Percentiles rank a stretch among this genome's conserved stretches.
Conservation (phyloP, 805 yeast species). For the Wickerhamiella domercqiae region DNA sequence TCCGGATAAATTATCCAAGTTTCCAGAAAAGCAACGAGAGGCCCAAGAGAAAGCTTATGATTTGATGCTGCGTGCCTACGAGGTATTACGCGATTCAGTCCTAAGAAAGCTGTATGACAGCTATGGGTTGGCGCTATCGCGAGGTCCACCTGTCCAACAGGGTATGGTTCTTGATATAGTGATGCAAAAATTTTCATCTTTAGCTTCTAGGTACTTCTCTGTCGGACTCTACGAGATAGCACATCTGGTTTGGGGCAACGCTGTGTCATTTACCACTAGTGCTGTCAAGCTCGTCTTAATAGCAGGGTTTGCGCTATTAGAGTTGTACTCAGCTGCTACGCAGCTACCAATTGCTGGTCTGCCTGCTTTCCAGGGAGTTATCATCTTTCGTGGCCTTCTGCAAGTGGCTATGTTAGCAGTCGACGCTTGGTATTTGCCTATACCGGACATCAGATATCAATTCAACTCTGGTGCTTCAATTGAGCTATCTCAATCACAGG, state of each 20-base stretch:
- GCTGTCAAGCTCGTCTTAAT: not conserved
- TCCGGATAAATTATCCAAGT: conserved; percentile 23
- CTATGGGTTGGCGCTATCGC: conserved; percentile 34
- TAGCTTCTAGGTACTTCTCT: not conserved
- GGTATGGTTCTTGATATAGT: too few relatives aligned
- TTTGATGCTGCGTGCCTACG: conserved; percentile 34
- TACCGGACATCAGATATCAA: not conserved
- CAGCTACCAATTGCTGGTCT: not conserved
- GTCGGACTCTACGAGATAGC: not conserved
- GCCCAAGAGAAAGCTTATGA: not conserved
- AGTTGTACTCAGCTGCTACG: not conserved
- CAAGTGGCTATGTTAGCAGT: not conserved
- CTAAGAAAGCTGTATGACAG: conserved; percentile 72
- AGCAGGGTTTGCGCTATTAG: not conserved
- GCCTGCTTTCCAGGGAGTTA: not conserved
- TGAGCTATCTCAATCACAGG: conserved; percentile 3
- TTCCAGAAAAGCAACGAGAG: not conserved
- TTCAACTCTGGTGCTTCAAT: not conserved
- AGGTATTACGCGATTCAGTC: conserved; percentile 55
- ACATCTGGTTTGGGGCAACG: not conserved
- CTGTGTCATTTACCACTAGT: too few relatives aligned
- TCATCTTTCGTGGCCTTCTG: not conserved
- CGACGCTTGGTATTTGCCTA: not conserved
- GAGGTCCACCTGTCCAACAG: not conserved
- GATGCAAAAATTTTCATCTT: not conserved